These are phyloP conservation scores for Ascochyta clinopodiicola DNA, from an alignment of 2,329 filamentous ascomycete species.

Conservation along the genomic window DNA sequence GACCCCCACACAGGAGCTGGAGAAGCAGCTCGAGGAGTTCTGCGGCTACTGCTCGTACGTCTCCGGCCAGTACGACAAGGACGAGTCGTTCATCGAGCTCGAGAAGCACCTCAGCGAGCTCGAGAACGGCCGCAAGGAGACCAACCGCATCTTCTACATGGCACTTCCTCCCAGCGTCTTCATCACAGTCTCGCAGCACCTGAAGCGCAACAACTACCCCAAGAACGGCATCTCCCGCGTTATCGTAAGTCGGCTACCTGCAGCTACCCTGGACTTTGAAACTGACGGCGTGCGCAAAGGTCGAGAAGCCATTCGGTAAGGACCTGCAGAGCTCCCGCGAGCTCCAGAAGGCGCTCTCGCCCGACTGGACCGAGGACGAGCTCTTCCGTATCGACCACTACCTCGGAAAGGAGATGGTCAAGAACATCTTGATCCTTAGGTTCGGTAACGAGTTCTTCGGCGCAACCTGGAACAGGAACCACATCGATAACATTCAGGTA, in stretches of 20 bases:
- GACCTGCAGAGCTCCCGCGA: constrained; percentile 93
- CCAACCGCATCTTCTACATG: constrained; percentile 98
- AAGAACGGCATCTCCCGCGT: constrained; percentile 88
- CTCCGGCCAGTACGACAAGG: constrained; percentile 96
- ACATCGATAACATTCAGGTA: constrained; percentile 96
- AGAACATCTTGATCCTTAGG: constrained; percentile 97
- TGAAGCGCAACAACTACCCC: constrained; percentile 98
- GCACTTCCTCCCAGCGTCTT: constrained; percentile 97
- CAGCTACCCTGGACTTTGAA: constrained; percentile 10
- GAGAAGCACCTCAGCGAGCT: constrained; percentile 85
- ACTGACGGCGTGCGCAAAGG: constrained; percentile 58
- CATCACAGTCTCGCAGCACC: constrained; percentile 93
- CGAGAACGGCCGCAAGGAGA: constrained; percentile 81
- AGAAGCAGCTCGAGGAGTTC: constrained; percentile 94
- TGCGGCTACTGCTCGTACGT: constrained; percentile 88
- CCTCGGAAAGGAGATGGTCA: constrained; percentile 99
- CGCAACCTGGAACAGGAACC: constrained; percentile 97
- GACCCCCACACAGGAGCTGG: constrained; percentile 95
- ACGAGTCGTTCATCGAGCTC: constrained; percentile 88
- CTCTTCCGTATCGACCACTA: constrained; percentile 99
- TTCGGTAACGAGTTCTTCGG: constrained; percentile 99
- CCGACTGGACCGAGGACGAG: constrained; percentile 98
- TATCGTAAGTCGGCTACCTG: constrained; percentile 68
- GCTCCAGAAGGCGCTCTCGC: constrained; percentile 91
- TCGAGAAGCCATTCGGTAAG: constrained; percentile 99